Evolutionary conservation across 768 basidiomycete genomes (phyloP), one percentile per base, ranked within the genome.

Genomic region (Leucocoprinus birnbaumii): DNA sequence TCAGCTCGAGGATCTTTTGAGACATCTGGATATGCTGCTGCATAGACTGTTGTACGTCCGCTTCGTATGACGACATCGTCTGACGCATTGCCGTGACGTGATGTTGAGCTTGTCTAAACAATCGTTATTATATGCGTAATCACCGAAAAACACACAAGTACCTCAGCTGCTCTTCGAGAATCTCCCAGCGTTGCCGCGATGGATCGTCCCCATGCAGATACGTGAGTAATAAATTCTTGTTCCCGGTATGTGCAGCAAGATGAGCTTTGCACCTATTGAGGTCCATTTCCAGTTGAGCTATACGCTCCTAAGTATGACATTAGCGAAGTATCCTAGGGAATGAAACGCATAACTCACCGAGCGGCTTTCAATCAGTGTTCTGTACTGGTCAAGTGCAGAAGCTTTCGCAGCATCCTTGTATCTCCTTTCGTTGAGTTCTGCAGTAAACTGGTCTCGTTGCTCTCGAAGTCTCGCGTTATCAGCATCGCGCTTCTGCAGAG

Each of bases 161-260:
- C 88, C 64, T 66, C 18, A 89, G 71, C 53, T 78, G 79, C 18
- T 63, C 69, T 64, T 80, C 83, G 38, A 93, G 62, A 47, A 74
- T 66, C 18, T 78, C 73, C 73, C 60, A 81, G 86, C 11, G 73
- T 68, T 1, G 67, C 63, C 53, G 84, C 78, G 16, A 83, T 10
- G 21, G 80, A 4, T 77, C 71, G 42, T 80, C 75, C 18, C 78
- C 82, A 43, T 74, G 74, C 51, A 85, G 72, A 59, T 95, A 78
- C 66, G 92, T 91, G 3, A 71, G 70, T 68, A 94, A 76, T 31
- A 93, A 73, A 47, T 92, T 87, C 57, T 84, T 82, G 21, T 88
- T 79, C 5, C 86, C 84, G 1, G 80, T 75, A 24, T 84, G 71
- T 0, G 91, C 91, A 18, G 90, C 93, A n/a, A 95, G 72, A 26